Base-by-base conservation (phyloP, 768 basidiomycete species). In the Termitomyces sp. region DNA sequence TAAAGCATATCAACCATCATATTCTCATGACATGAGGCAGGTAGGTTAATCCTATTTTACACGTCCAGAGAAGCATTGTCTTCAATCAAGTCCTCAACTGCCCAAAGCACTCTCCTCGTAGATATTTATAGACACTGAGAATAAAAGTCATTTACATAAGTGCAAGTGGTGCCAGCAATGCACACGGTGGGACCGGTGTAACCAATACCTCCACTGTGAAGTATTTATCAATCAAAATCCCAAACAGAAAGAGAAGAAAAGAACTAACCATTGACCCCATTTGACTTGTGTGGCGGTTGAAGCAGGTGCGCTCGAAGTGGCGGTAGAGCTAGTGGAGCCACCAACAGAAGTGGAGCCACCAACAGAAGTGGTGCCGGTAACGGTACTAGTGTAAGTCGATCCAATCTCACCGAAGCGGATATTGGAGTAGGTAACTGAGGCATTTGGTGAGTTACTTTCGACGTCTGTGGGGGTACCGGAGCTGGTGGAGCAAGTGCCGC, bases 401-500 rank as follows among this genome's bases (percentile, higher is more conserved):
- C 56, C 56, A 18, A 56, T 56, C 7, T 56, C 54, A 54, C 57
- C 57, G 20, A 58, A 38, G 24, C 49, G 45, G 33, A 58, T 58
- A 24, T 58, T 81, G 42, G 80, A 81, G 74, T 67, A 82, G 58
- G 71, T 58, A 26, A 57, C 76, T 73, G 54, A 73, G 26, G 57
- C 43, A 45, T 58, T 54, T 36, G 57, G 51, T 20, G 46, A 49
- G 22, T 54, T 42, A 45, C 68, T 54, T 66, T 76, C 75, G 66
- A 77, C 74, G 36, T 72, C 66, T 40, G 20, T 60, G 44, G 72
- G 73, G 9, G 63, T 65, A 55, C 75, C 76, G 6, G 76, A 76
- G 28, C 64, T 65, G 48, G 75, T 73, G 13, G 75, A 52, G 67
- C 76, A 77, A 32, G 73, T 69, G 38, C 76, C 76, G 60, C 76